Evolutionary conservation across 768 basidiomycete genomes (phyloP), one percentile per base, ranked within the genome.

Genomic region (Auricularia cornea): DNA sequence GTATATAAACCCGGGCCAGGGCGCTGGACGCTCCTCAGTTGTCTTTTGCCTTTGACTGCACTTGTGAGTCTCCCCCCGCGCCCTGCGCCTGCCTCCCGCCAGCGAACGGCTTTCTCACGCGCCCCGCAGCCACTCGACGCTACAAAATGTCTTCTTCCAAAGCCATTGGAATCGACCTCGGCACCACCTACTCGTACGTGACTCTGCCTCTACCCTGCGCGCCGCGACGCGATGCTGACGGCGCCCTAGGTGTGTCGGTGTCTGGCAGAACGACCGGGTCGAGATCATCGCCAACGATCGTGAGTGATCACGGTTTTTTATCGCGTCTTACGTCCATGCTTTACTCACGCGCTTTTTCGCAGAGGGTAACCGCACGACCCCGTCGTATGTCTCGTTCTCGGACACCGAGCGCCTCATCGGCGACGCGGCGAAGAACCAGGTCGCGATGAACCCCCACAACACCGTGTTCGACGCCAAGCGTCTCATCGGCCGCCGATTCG

Each of bases 381-480:
- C 96, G 56, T 99, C 96, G 72, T 99, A 99, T 78, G 97, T 99
- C 78, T 93, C 96, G 71, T 99, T 99, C 84, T 93, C 94, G 68
- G 75, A 87, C 59, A 92, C 94, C 74, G 95, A 97, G 83, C 94
- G 94, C 81, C 79, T 96, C 77, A 98, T 98, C 75, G 95, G 97
- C 75, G 95, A 98, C 86, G 94, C 94, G 72, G 95, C 94, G 66
- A 95, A 95, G 79, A 97, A 97, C 77, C 95, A 98, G 83, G 92
- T 92, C 65, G 97, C 97, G 69, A 99, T 99, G 97, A 99, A 99
- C 86, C 97, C 97, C 67, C 83, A 83, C 72, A 98, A 98, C 84
- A 99, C 97, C 69, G 91, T 98, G 76, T 98, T 98, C 78, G 96
- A 98, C 76, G 96, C 96, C 66, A 98, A 98, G 81, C 95, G 96